These are phyloP conservation scores for Leccinum olivaceopallidum DNA, from an alignment of 768 basidiomycete genomes.

Conservation along the genomic window DNA sequence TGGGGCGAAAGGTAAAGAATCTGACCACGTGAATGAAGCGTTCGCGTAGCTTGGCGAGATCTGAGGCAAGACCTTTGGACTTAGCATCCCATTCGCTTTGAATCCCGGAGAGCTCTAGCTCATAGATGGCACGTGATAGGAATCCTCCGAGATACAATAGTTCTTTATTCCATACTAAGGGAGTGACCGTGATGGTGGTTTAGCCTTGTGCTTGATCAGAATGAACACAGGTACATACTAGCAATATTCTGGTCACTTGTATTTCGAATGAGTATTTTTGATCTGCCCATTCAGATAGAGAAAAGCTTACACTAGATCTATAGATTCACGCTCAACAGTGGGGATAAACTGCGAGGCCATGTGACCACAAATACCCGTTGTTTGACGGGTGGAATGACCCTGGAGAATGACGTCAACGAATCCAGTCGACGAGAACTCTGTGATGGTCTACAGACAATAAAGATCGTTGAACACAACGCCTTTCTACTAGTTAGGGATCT, in stretches of 20 bases:
- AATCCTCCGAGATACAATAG: background rate
- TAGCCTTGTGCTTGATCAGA: background rate
- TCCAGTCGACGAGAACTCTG: too few species aligned
- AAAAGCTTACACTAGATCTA: background rate
- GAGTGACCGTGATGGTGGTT: background rate
- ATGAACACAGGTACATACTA: background rate
- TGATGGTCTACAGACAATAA: too few species aligned
- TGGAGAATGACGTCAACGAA: too few species aligned
- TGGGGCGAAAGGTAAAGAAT: conserved; percentile 12
- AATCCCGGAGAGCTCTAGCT: background rate
- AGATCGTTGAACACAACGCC: too few species aligned
- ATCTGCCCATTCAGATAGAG: background rate
- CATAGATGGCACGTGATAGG: background rate
- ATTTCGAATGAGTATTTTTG: too few species aligned
- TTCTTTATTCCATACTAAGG: background rate
- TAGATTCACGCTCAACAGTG: background rate
- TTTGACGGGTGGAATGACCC: too few species aligned
- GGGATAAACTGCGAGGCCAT: too few species aligned
- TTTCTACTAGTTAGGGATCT: too few species aligned
- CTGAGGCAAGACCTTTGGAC: background rate
- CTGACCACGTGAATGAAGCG: conserved; percentile 6
- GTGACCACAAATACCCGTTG: too few species aligned
- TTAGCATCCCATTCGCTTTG: background rate
- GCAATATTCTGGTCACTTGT: background rate
- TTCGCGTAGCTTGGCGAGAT: background rate